Evolutionary conservation across 768 basidiomycete species (phyloP).

Genomic region (Pleurotus cornucopiae): DNA sequence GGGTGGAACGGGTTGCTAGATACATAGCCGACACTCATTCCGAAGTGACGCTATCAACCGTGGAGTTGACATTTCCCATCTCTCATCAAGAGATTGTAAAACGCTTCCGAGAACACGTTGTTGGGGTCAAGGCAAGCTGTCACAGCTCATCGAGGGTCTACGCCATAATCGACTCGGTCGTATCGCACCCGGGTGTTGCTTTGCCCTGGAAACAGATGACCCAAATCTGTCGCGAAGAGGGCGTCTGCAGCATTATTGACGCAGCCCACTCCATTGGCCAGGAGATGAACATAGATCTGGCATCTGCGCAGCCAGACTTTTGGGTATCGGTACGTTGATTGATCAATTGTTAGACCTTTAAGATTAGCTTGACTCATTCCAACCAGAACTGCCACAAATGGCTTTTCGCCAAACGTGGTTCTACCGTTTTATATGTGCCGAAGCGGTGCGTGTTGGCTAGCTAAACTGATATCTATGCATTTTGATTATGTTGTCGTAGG

Average conservation of each 20-base stretch:
- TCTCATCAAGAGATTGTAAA: conserved; percentile 45
- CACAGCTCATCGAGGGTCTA: conserved; percentile 25
- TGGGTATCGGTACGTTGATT: conserved; percentile 58
- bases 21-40: conserved; percentile 48
- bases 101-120: conserved; percentile 34
- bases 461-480: neutral
- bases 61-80: conserved; percentile 4
- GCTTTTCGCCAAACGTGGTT: conserved; percentile 56
- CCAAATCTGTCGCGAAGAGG: conserved; percentile 57
- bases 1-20: neutral
- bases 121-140: conserved; percentile 10
- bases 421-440: conserved; percentile 43
- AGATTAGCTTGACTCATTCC: neutral
- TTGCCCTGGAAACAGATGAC: conserved; percentile 75
- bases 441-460: conserved; percentile 16
- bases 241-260: conserved; percentile 63
- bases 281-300: conserved; percentile 56
- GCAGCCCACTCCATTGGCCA: conserved; percentile 80
- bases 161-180: conserved; percentile 65
- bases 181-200: conserved; percentile 52
- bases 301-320: conserved; percentile 57
- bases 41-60: conserved; percentile 31
- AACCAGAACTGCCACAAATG: conserved; percentile 72
- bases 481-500: conserved; percentile 24
- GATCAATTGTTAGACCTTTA: neutral